phyloP scores from a whole-genome alignment of 176 grass and related monocot species.

The Cocos nucifera region DNA sequence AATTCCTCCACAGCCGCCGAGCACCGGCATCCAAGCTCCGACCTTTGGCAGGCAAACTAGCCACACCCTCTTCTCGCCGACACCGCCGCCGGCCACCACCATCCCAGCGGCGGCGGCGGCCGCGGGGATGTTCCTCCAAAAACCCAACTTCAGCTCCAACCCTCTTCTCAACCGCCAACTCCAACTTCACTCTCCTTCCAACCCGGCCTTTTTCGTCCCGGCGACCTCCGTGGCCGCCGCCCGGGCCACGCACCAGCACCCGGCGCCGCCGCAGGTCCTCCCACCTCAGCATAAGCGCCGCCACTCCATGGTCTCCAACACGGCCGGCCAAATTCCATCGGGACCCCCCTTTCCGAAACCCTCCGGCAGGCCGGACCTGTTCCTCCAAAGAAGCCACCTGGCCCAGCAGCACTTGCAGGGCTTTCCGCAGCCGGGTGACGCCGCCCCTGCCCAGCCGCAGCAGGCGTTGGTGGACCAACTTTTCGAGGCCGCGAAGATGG shows the following conservation, averaged over 20 bases:
- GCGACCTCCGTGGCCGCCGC: constrained; percentile 28
- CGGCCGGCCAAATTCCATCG: neutral
- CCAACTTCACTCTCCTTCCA: constrained; percentile 30
- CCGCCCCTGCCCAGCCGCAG: constrained; percentile 20
- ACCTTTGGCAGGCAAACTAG: neutral
- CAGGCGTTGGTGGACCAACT: constrained; percentile 40
- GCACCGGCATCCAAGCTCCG: constrained; percentile 10
- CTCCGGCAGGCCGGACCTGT: constrained; percentile 25
- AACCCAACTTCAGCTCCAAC: constrained; percentile 33
- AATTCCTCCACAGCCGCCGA: constrained; percentile 24
- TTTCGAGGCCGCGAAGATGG: constrained; percentile 62
- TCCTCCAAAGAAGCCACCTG: constrained; percentile 30
- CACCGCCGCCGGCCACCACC: neutral
- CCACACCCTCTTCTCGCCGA: neutral
- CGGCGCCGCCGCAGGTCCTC: constrained; percentile 12
- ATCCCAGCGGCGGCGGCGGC: neutral
- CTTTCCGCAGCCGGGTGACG: constrained; percentile 26
- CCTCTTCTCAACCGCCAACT: constrained; percentile 46
- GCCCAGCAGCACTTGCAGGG: neutral
- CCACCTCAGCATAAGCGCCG: constrained; percentile 51
- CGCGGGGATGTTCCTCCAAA: constrained; percentile 36
- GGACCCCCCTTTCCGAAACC: constrained; percentile 9
- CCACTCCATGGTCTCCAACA: constrained; percentile 17
- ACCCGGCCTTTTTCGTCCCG: constrained; percentile 51
- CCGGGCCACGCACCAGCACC: constrained; percentile 14